Evolutionary conservation across 1,284 basidiomycete species (phyloP).

Genomic region (Ustilago cynodontis): DNA sequence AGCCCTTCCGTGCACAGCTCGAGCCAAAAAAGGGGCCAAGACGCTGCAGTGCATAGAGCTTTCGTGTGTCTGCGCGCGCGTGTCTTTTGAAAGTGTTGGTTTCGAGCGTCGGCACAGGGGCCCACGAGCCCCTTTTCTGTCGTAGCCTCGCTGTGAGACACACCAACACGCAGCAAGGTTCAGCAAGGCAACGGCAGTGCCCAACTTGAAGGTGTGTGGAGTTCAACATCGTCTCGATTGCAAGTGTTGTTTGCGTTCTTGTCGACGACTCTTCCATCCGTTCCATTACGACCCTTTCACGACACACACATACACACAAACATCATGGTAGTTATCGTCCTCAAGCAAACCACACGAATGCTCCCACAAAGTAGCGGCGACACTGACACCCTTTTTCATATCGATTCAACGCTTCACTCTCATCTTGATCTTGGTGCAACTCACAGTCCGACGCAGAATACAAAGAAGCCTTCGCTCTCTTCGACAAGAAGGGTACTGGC

Average conservation of each 20-base stretch:
- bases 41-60: neutral
- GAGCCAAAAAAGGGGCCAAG: slow-evolving; percentile 5
- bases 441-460: slow-evolving; percentile 65
- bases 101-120: neutral
- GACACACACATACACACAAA: neutral
- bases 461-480: slow-evolving; percentile 96
- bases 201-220: slow-evolving; percentile 5
- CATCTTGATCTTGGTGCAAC: neutral
- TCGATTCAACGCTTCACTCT: neutral
- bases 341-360: too few relatives aligned
- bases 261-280: slow-evolving; percentile 4
- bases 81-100: slow-evolving; percentile 2
- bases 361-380: neutral
- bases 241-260: neutral
- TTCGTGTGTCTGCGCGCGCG: neutral
- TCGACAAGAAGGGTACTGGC: slow-evolving; percentile 95
- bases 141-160: slow-evolving; percentile 1
- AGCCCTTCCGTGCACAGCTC: neutral
- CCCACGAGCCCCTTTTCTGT: neutral
- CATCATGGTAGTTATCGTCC: slow-evolving; percentile 14
- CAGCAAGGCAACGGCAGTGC: neutral
- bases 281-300: neutral
- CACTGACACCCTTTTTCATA: neutral
- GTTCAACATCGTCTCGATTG: slow-evolving; percentile 6
- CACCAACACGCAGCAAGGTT: slow-evolving; percentile 1